phyloP scores from a whole-genome alignment of 2,329 filamentous ascomycete species.

The Pseudonectria buxi region DNA sequence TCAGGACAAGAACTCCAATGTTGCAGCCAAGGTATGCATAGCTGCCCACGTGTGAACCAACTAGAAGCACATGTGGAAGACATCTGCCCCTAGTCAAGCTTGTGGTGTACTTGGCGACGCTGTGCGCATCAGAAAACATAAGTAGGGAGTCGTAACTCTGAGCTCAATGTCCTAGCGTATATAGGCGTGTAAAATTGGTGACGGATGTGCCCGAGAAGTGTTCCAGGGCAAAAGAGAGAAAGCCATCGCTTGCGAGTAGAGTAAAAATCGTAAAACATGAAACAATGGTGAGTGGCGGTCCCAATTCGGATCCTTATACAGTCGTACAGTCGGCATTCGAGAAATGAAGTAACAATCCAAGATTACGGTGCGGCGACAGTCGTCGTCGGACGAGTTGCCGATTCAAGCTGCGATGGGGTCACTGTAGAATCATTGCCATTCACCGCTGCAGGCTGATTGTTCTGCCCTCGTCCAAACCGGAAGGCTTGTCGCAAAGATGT shows the following conservation, averaged over 20 bases:
- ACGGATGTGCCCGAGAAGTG: conserved; percentile 16
- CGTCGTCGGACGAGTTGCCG: conserved; percentile 28
- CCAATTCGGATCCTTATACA: neutral
- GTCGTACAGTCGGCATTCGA: neutral
- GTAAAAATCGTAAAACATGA: conserved; percentile 14
- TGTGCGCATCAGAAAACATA: conserved; percentile 16
- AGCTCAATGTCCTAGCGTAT: conserved; percentile 19
- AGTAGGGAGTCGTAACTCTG: conserved; percentile 20
- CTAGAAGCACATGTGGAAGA: too few species aligned
- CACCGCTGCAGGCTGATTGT: conserved; percentile 10
- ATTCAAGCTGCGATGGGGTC: conserved; percentile 43
- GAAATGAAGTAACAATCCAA: neutral
- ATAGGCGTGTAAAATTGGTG: conserved; percentile 16
- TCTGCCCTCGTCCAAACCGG: conserved; percentile 24
- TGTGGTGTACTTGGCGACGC: conserved; percentile 10
- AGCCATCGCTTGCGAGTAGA: conserved; percentile 21
- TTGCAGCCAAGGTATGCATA: conserved; percentile 15
- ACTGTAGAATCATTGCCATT: conserved; percentile 17
- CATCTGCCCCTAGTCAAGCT: neutral
- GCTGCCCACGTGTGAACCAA: conserved; percentile 1
- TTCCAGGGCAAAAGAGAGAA: conserved; percentile 22
- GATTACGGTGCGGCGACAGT: conserved; percentile 7
- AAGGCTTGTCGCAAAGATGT: conserved; percentile 28
- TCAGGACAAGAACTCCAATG: conserved; percentile 1
- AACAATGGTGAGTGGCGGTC: neutral